Percentiles rank a stretch among this genome's conserved stretches.
phyloP scores from a whole-genome alignment of 2,329 filamentous ascomycete genomes.

The Davidsoniella virescens region DNA sequence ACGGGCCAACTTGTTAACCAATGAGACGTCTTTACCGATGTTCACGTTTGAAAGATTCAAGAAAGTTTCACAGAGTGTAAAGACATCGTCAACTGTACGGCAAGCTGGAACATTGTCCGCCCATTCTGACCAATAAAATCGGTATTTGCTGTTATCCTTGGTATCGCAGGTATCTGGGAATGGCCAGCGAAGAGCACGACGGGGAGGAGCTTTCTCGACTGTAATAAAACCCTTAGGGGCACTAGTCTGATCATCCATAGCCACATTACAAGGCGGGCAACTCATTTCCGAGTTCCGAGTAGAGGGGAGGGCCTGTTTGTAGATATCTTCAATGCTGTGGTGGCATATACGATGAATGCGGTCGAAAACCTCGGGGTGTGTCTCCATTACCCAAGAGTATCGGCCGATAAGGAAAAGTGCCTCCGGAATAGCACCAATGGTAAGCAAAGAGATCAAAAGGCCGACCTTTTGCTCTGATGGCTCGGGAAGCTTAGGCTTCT shows the following conservation, averaged over 20 bases:
- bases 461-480: conserved; percentile 77
- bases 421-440: conserved; percentile 84
- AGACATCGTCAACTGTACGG: conserved; percentile 78
- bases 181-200: conserved; percentile 65
- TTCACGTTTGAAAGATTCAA: conserved; percentile 76
- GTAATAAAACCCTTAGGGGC: conserved; percentile 54
- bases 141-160: conserved; percentile 63
- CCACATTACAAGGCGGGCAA: conserved; percentile 14
- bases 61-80: conserved; percentile 69
- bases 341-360: conserved; percentile 73
- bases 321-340: conserved; percentile 64
- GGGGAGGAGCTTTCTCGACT: conserved; percentile 40
- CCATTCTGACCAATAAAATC: conserved; percentile 98
- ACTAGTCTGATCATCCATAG: conserved; percentile 46
- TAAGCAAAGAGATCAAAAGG: conserved; percentile 69
- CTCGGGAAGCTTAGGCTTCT: conserved; percentile 44
- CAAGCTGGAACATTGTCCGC: conserved; percentile 83
- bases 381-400: conserved; percentile 83
- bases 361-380: conserved; percentile 64
- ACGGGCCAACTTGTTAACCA: conserved; percentile 68
- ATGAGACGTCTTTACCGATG: conserved; percentile 65
- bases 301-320: conserved; percentile 17
- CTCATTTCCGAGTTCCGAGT: neutral
- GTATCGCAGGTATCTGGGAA: conserved; percentile 63
- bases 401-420: conserved; percentile 80